Evolutionary conservation across 2,329 filamentous ascomycete species (phyloP).

Genomic region (Colletotrichum coccodes): DNA sequence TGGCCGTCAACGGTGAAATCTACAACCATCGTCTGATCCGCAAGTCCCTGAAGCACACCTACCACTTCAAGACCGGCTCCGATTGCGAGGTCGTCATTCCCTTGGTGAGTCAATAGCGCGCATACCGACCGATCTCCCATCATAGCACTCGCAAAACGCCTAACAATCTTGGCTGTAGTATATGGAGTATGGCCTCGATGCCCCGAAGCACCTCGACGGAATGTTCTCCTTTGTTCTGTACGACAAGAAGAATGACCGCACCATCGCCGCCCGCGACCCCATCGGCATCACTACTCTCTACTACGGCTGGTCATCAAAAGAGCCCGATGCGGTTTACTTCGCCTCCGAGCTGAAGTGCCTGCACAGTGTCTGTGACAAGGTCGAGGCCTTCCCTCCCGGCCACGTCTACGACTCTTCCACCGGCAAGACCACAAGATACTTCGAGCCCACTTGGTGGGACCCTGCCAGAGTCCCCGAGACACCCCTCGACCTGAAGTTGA

Average conservation of each 20-base stretch:
- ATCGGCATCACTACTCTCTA: constrained; percentile 98
- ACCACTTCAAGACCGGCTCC: constrained; percentile 98
- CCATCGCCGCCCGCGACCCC: constrained; percentile 93
- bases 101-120: constrained; percentile 68
- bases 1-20: constrained; percentile 99
- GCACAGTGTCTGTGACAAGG: constrained; percentile 93
- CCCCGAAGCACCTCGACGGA: constrained; percentile 93
- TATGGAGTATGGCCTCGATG: constrained; percentile 89
- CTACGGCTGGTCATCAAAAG: constrained; percentile 87
- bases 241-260: constrained; percentile 93
- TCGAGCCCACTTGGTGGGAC: constrained; percentile 93
- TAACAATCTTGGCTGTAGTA: constrained; percentile 66
- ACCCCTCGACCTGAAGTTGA: constrained; percentile 83
- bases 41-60: constrained; percentile 83
- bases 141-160: neutral
- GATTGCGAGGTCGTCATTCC: constrained; percentile 99
- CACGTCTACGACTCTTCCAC: constrained; percentile 97
- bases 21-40: constrained; percentile 98
- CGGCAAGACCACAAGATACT: constrained; percentile 86
- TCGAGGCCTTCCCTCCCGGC: constrained; percentile 92
- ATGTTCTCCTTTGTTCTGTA: constrained; percentile 99
- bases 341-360: constrained; percentile 96
- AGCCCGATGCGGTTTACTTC: constrained; percentile 90
- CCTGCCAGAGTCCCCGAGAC: constrained; percentile 79
- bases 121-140: neutral